phyloP scores from a whole-genome alignment of 1,139 yeast species.

The Suhomyces maxii region DNA sequence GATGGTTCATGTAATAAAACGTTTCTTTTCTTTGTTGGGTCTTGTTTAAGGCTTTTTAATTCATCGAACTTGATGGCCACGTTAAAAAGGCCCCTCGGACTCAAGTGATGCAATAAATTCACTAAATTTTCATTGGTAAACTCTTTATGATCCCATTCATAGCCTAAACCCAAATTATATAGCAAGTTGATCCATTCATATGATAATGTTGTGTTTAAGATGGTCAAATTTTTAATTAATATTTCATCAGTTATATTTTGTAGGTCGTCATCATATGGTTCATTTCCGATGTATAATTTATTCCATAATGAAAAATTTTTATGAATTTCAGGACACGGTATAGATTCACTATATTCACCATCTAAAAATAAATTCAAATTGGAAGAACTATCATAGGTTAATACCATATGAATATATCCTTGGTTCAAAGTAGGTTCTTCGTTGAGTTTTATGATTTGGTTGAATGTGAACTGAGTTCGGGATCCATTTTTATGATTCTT shows the following conservation, averaged over 20 bases:
- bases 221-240: slow-evolving; percentile 32
- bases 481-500: slow-evolving; percentile 26
- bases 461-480: slow-evolving; percentile 33
- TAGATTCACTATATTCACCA: slow-evolving; percentile 47
- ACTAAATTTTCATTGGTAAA: slow-evolving; percentile 31
- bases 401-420: slow-evolving; percentile 34
- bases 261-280: slow-evolving; percentile 4
- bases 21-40: background rate
- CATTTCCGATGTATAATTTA: slow-evolving; percentile 39
- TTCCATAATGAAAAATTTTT: slow-evolving; percentile 36
- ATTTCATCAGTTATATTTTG: slow-evolving; percentile 26
- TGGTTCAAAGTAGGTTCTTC: slow-evolving; percentile 13
- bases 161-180: slow-evolving; percentile 39
- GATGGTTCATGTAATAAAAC: background rate
- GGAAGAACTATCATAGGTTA: slow-evolving; percentile 39
- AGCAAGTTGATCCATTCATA: slow-evolving; percentile 42
- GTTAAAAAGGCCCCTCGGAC: slow-evolving; percentile 26
- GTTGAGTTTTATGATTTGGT: slow-evolving; percentile 25
- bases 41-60: slow-evolving; percentile 15
- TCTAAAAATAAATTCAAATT: slow-evolving; percentile 41
- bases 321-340: slow-evolving; percentile 41
- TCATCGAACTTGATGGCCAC: slow-evolving; percentile 27
- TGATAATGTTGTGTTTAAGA: slow-evolving; percentile 30
- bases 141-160: slow-evolving; percentile 41
- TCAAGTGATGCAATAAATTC: slow-evolving; percentile 33